These are phyloP conservation scores for Blastomyces gilchristii DNA, from an alignment of 2,329 filamentous ascomycete genomes.

Conservation along the genomic window DNA sequence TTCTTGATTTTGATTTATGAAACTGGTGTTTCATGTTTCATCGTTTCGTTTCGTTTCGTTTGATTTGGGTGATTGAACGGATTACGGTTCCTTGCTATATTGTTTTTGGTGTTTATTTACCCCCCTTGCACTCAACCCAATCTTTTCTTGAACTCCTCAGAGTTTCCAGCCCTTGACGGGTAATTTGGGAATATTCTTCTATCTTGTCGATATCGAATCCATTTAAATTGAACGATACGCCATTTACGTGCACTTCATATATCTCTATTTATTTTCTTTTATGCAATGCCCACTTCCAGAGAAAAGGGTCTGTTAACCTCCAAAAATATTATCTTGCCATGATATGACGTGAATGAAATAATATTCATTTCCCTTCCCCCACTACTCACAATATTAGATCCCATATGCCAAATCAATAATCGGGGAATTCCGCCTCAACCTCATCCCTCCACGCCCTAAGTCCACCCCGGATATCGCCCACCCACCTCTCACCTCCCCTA, in stretches of 20 bases:
- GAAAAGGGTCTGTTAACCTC: neutral
- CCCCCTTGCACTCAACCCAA: neutral
- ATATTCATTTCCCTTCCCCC: neutral
- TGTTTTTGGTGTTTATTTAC: neutral
- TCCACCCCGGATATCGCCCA: slow-evolving; percentile 36
- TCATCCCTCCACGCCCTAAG: slow-evolving; percentile 35
- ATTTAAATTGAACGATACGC: neutral
- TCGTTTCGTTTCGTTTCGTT: slow-evolving; percentile 1
- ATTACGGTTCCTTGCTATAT: neutral
- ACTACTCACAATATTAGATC: neutral
- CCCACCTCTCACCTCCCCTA: slow-evolving; percentile 23
- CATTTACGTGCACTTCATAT: neutral
- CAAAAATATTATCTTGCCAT: neutral
- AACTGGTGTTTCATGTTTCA: neutral
- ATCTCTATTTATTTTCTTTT: neutral
- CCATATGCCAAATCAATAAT: slow-evolving; percentile 24
- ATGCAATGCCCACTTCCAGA: neutral
- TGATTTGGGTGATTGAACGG: neutral
- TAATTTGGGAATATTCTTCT: neutral
- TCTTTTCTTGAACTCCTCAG: neutral
- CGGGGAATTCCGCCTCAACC: slow-evolving; percentile 33
- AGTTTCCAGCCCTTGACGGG: neutral
- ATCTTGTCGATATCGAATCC: neutral
- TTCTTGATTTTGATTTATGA: neutral
- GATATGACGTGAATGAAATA: neutral